These are phyloP conservation scores for Blastomyces gilchristii DNA, from an alignment of 2,329 filamentous ascomycete genomes.

Conservation along the genomic window DNA sequence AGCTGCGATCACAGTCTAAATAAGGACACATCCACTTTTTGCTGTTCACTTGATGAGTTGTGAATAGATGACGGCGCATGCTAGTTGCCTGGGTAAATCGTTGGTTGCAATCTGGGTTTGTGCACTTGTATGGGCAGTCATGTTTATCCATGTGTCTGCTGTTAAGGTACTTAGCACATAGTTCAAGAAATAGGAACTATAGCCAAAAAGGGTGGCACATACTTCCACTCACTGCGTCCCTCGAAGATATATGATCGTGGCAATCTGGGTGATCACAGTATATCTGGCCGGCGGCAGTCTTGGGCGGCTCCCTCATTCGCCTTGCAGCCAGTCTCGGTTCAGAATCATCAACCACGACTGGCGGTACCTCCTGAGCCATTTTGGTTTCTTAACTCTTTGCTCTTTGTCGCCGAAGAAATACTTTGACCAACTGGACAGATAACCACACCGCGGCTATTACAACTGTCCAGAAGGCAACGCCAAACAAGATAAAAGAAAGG, in stretches of 20 bases:
- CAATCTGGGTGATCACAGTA: too few species aligned
- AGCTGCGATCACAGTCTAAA: conserved; percentile 76
- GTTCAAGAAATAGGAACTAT: conserved; percentile 1
- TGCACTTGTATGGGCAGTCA: conserved; percentile 82
- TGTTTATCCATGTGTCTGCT: conserved; percentile 99
- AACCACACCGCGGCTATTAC: neutral
- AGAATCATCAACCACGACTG: conserved; percentile 26
- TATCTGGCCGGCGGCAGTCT: conserved; percentile 62
- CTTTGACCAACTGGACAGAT: neutral
- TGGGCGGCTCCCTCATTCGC: conserved; percentile 43
- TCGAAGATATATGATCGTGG: conserved; percentile 55
- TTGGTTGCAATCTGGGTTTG: conserved; percentile 73
- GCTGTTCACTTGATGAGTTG: conserved; percentile 83
- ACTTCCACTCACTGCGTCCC: conserved; percentile 91
- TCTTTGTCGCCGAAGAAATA: too few species aligned
- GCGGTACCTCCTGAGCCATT: conserved; percentile 20
- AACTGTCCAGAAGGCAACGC: neutral
- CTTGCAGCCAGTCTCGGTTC: conserved; percentile 34
- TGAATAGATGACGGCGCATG: conserved; percentile 76
- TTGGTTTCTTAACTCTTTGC: too few species aligned
- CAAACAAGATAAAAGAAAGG: neutral
- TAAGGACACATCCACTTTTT: conserved; percentile 85
- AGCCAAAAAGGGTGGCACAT: conserved; percentile 31
- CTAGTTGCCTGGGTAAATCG: conserved; percentile 94
- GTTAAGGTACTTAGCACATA: conserved; percentile 10